Conservation (phyloP, 2,329 filamentous ascomycete genomes). For the Trichoderma hamatum region DNA sequence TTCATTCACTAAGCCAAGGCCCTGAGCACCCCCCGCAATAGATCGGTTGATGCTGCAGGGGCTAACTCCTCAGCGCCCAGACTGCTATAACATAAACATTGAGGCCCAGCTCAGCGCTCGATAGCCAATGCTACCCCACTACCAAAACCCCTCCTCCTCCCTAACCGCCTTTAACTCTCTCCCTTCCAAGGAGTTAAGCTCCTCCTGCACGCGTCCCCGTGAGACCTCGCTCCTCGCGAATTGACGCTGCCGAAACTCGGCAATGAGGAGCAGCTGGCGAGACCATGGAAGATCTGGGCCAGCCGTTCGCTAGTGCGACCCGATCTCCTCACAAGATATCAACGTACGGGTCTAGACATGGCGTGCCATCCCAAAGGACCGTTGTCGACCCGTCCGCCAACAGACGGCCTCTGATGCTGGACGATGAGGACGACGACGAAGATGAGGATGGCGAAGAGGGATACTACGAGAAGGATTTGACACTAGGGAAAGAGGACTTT, state of each 20-base stretch:
- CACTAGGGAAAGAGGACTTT: conserved; percentile 26
- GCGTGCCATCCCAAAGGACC: conserved; percentile 59
- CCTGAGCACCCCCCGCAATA: neutral
- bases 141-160: conserved; percentile 13
- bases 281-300: conserved; percentile 50
- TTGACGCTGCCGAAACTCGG: conserved; percentile 30
- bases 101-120: neutral
- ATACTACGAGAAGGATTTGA: neutral
- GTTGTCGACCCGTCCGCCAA: conserved; percentile 40
- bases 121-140: conserved; percentile 8
- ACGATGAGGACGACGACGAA: conserved; percentile 43
- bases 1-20: neutral
- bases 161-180: conserved; percentile 8
- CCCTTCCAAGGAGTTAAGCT: conserved; percentile 16
- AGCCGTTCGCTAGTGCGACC: conserved; percentile 38
- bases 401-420: conserved; percentile 31
- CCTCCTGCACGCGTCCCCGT: conserved; percentile 21
- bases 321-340: conserved; percentile 39
- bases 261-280: conserved; percentile 38
- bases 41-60: neutral
- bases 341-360: conserved; percentile 31
- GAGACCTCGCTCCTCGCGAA: conserved; percentile 21
- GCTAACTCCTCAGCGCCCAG: neutral
- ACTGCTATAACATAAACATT: neutral
- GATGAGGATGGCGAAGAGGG: conserved; percentile 36